Conservation (phyloP, 2,329 filamentous ascomycete species). For the Sporothrix mexicana region DNA sequence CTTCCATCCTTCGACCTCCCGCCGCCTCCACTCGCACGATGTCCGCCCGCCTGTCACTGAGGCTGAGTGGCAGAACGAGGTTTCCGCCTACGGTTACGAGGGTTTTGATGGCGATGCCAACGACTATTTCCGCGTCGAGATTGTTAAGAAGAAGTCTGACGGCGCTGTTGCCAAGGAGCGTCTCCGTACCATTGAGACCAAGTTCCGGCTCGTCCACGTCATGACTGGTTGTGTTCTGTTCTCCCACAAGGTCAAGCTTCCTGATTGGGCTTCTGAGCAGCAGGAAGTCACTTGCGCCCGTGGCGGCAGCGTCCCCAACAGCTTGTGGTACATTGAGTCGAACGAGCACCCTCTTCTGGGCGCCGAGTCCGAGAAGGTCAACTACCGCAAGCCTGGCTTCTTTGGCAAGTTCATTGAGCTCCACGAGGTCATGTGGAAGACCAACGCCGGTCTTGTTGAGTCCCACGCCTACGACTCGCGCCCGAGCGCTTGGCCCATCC, state of each 20-base stretch:
- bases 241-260: constrained; percentile 98
- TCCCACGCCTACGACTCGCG: constrained; percentile 98
- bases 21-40: constrained; percentile 94
- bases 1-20: constrained; percentile 82
- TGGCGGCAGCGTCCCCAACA: constrained; percentile 91
- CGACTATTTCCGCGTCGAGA: constrained; percentile 93
- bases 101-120: constrained; percentile 97
- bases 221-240: constrained; percentile 98
- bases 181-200: constrained; percentile 91
- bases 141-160: constrained; percentile 86
- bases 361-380: constrained; percentile 84
- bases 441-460: constrained; percentile 93
- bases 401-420: constrained; percentile 98
- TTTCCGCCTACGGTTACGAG: constrained; percentile 96
- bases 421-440: constrained; percentile 98
- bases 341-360: constrained; percentile 83
- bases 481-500: constrained; percentile 88
- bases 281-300: constrained; percentile 98
- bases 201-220: constrained; percentile 92
- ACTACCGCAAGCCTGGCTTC: constrained; percentile 93
- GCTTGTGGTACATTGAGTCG: constrained; percentile 92
- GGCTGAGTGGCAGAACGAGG: constrained; percentile 92
- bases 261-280: constrained; percentile 96
- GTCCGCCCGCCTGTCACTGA: constrained; percentile 85
- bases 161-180: constrained; percentile 79